phyloP scores from a whole-genome alignment of 2,329 filamentous ascomycete genomes.

The Ophiosphaerella narmari region DNA sequence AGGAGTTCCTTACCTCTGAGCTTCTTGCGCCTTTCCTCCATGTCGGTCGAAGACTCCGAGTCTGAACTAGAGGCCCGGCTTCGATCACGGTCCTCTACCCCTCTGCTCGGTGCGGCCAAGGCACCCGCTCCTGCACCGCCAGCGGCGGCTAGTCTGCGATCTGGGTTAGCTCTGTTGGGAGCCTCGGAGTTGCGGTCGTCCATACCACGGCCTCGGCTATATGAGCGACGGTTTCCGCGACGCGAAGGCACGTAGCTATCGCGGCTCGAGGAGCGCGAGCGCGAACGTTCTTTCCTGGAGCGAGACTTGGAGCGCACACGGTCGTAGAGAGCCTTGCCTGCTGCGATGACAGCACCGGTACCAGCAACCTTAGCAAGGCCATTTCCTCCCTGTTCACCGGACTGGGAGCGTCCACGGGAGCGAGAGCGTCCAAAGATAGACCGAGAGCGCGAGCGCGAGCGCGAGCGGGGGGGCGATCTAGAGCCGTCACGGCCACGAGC shows the following conservation, averaged over 20 bases:
- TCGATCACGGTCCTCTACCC: constrained; percentile 24
- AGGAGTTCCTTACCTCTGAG: constrained; percentile 69
- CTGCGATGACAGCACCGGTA: constrained; percentile 55
- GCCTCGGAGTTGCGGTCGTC: constrained; percentile 50
- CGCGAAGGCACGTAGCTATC: constrained; percentile 58
- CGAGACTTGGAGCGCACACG: constrained; percentile 60
- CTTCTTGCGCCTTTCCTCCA: constrained; percentile 66
- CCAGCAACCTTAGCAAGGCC: constrained; percentile 56
- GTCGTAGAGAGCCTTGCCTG: constrained; percentile 59
- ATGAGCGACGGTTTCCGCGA: constrained; percentile 49
- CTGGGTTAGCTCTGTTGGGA: constrained; percentile 40
- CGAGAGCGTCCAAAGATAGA: constrained; percentile 45
- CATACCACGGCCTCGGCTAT: constrained; percentile 48
- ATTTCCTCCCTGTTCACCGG: constrained; percentile 54
- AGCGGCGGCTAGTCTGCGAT: constrained; percentile 44
- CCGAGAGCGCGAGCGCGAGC: constrained; percentile 73
- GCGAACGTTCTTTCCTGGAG: constrained; percentile 51
- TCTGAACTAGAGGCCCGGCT: constrained; percentile 31
- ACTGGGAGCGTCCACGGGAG: constrained; percentile 53
- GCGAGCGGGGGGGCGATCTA: constrained; percentile 39
- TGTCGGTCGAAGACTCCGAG: constrained; percentile 63
- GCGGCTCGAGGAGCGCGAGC: constrained; percentile 47
- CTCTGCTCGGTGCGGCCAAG: constrained; percentile 24
- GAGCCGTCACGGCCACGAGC: constrained; percentile 48
- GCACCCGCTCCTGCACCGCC: constrained; percentile 46